These are phyloP conservation scores for Ustilago nuda DNA, from an alignment of 1,284 basidiomycete species.

Conservation along the genomic window DNA sequence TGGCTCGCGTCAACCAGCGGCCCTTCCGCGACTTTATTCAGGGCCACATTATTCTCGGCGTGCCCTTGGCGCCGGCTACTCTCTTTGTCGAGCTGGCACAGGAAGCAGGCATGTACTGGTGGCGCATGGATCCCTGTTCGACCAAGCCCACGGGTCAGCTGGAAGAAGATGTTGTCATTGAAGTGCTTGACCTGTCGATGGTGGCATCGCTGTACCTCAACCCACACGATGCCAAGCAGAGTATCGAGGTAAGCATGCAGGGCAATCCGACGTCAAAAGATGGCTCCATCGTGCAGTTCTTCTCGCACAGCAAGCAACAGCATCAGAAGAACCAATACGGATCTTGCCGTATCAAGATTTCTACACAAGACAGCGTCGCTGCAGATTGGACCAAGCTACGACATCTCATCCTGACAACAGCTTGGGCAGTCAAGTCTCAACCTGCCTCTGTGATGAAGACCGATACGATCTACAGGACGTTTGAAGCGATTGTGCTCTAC, in stretches of 20 bases:
- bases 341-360: constrained; percentile 36
- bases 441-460: constrained; percentile 27
- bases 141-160: not conserved
- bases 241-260: constrained; percentile 37
- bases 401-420: constrained; percentile 34
- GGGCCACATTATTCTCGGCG: constrained; percentile 50
- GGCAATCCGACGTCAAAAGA: constrained; percentile 33
- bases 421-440: constrained; percentile 11
- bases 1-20: constrained; percentile 26
- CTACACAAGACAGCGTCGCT: not conserved
- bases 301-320: constrained; percentile 38
- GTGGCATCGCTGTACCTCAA: constrained; percentile 45
- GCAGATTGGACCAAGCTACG: constrained; percentile 33
- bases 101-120: constrained; percentile 49
- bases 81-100: constrained; percentile 53
- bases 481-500: constrained; percentile 52
- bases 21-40: constrained; percentile 48
- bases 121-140: constrained; percentile 19
- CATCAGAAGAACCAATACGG: constrained; percentile 51
- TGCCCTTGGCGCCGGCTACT: constrained; percentile 41
- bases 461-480: constrained; percentile 42
- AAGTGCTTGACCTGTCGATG: constrained; percentile 47
- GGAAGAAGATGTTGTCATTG: constrained; percentile 39
- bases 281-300: constrained; percentile 45
- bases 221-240: constrained; percentile 30